These are phyloP conservation scores for Jatropha multifida DNA, from an alignment of 441 rosid genomes.

Conservation along the genomic window DNA sequence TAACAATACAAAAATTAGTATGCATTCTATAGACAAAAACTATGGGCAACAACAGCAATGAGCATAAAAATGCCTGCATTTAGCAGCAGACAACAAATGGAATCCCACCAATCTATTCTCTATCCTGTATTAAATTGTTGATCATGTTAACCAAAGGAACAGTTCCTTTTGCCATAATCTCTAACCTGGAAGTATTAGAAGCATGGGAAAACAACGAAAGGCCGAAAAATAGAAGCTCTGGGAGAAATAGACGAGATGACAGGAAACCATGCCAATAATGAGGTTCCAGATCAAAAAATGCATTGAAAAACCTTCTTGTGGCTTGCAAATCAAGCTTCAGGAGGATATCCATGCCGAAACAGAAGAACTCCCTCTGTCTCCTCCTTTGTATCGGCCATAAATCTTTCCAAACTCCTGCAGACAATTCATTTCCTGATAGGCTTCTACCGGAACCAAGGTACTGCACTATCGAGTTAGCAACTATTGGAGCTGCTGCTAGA, in stretches of 20 bases:
- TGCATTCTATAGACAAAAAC: slow-evolving; percentile 17
- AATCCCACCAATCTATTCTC: slow-evolving; percentile 44
- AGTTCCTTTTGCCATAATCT: slow-evolving; percentile 95
- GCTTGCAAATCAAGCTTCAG: slow-evolving; percentile 77
- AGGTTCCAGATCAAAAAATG: slow-evolving; percentile 83
- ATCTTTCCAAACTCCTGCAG: slow-evolving; percentile 83
- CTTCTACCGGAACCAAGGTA: slow-evolving; percentile 52
- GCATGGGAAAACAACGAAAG: slow-evolving; percentile 78
- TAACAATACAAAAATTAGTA: slow-evolving; percentile 1
- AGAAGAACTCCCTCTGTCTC: slow-evolving; percentile 96
- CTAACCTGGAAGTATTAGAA: slow-evolving; percentile 81
- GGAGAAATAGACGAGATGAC: slow-evolving; percentile 87
- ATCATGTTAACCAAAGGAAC: slow-evolving; percentile 82
- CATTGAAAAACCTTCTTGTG: slow-evolving; percentile 87
- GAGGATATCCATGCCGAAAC: slow-evolving; percentile 94
- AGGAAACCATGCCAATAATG: slow-evolving; percentile 97
- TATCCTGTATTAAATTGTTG: slow-evolving; percentile 72
- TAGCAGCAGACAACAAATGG: slow-evolving; percentile 23
- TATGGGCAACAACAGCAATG: slow-evolving; percentile 5
- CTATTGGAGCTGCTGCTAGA: slow-evolving; percentile 91
- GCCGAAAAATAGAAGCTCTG: slow-evolving; percentile 74
- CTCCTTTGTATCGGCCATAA: slow-evolving; percentile 91
- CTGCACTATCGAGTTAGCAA: slow-evolving; percentile 72
- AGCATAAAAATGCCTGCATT: slow-evolving; percentile 12
- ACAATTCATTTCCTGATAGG: slow-evolving; percentile 53